Percentiles rank a stretch among this genome's conserved stretches.
Conservation (phyloP, 306 rosid genomes). For the Cucumis cinereus region DNA sequence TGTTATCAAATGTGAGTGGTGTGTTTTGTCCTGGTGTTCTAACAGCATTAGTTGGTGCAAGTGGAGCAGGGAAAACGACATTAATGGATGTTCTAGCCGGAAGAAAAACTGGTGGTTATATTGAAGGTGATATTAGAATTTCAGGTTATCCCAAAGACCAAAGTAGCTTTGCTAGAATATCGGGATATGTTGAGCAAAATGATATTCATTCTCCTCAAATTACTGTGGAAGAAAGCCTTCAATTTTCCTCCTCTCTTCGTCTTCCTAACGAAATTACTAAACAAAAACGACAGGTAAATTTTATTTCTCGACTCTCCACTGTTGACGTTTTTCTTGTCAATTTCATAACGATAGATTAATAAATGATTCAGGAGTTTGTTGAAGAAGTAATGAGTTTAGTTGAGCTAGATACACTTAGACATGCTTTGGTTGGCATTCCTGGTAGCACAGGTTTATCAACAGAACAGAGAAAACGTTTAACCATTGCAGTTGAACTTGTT, state of each 20-base stretch:
- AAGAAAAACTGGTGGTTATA: conserved; percentile 85
- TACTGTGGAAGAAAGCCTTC: conserved; percentile 70
- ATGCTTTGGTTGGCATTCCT: conserved; percentile 81
- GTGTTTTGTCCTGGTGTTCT: conserved; percentile 83
- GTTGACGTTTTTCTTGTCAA: too few species aligned
- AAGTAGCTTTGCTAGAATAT: conserved; percentile 61
- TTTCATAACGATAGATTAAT: too few species aligned
- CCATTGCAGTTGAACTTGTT: conserved; percentile 87
- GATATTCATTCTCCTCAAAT: conserved; percentile 94
- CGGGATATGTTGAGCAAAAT: conserved; percentile 94
- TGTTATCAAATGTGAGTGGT: conserved; percentile 66
- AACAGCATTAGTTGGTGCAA: conserved; percentile 82
- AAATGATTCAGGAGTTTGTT: conserved; percentile 56
- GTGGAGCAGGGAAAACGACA: conserved; percentile 96
- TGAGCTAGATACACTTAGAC: conserved; percentile 61
- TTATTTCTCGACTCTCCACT: too few species aligned
- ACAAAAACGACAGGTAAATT: conserved; percentile 37
- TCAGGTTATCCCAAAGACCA: conserved; percentile 79
- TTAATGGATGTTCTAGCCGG: conserved; percentile 94
- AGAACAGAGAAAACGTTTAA: conserved; percentile 78
- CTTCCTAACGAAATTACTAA: conserved; percentile 59
- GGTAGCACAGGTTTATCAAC: conserved; percentile 79
- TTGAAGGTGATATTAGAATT: conserved; percentile 69
- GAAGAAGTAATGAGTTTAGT: conserved; percentile 74
- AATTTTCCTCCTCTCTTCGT: conserved; percentile 78